These are phyloP conservation scores for Catenaria anguillulae DNA, from an alignment of 371 early-diverging fungal species.

Conservation along the genomic window DNA sequence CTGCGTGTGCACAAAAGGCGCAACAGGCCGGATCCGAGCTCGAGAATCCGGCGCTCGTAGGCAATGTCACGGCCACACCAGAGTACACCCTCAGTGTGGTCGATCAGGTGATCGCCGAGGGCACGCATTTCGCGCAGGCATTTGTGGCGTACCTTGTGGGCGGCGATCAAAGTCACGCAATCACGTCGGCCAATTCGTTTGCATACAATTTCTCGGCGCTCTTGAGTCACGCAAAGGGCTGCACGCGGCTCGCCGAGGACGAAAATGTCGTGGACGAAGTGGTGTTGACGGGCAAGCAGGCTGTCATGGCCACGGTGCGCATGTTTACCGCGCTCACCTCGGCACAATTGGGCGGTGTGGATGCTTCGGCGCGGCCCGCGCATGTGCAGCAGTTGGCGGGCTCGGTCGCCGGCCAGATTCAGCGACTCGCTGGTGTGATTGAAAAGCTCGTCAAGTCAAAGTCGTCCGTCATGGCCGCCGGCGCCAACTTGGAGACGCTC, in stretches of 20 bases:
- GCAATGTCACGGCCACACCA: constrained; percentile 77
- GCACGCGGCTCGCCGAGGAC: constrained; percentile 62
- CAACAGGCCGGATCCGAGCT: constrained; percentile 75
- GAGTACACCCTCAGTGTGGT: constrained; percentile 79
- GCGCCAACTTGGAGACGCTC: constrained; percentile 52
- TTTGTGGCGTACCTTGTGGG: constrained; percentile 61
- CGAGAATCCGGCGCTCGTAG: constrained; percentile 58
- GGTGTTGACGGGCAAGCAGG: constrained; percentile 46
- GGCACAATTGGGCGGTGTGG: constrained; percentile 46
- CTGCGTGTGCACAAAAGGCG: constrained; percentile 68
- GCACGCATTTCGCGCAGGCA: constrained; percentile 58
- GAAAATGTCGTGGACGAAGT: constrained; percentile 58
- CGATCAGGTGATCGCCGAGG: constrained; percentile 63
- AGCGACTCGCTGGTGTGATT: constrained; percentile 50
- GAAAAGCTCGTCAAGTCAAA: constrained; percentile 45
- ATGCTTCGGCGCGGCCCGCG: constrained; percentile 51
- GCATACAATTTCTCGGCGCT: constrained; percentile 71
- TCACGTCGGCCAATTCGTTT: constrained; percentile 61
- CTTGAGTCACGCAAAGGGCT: constrained; percentile 70
- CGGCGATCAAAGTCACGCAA: constrained; percentile 68
- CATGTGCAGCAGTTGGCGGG: constrained; percentile 54
- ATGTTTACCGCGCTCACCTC: constrained; percentile 83
- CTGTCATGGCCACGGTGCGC: constrained; percentile 36
- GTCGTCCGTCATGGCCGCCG: constrained; percentile 11
- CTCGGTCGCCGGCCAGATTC: constrained; percentile 53